These are phyloP conservation scores for Closterium sp. DNA, from an alignment of 139 green algal species.

Conservation along the genomic window DNA sequence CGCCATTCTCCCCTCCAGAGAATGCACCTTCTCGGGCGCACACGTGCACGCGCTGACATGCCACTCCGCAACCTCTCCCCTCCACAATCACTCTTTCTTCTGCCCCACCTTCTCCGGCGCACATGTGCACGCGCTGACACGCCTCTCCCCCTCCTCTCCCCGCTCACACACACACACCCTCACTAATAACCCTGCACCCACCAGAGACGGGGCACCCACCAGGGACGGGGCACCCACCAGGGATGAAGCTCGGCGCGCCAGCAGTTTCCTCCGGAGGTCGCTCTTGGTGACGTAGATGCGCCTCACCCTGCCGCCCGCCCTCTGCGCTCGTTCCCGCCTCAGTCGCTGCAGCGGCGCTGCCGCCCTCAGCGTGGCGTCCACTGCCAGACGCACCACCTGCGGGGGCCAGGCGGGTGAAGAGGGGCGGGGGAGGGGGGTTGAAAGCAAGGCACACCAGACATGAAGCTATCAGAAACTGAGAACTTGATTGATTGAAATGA, in stretches of 20 bases:
- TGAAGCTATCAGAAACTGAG: no score
- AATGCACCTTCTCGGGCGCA: no score
- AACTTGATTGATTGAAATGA: no score
- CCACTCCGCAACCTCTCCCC: no score
- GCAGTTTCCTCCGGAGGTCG: conserved; percentile 91
- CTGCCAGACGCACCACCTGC: conserved; percentile 84
- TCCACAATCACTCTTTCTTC: no score
- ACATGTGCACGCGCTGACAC: background rate
- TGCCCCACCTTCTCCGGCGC: no score
- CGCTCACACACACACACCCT: background rate
- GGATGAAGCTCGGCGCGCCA: conserved; percentile 88
- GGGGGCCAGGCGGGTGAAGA: background rate
- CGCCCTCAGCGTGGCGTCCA: conserved; percentile 90
- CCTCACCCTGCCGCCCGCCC: conserved; percentile 13
- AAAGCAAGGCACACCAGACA: background rate
- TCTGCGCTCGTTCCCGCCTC: conserved; percentile 50
- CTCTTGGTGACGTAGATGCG: conserved; percentile 90
- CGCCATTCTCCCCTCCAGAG: no score
- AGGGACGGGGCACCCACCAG: conserved; percentile 56
- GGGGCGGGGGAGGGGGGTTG: background rate
- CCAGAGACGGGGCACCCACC: background rate
- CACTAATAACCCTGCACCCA: background rate
- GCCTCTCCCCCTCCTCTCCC: no score
- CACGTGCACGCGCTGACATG: no score
- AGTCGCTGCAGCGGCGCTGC: conserved; percentile 88